phyloP scores from a whole-genome alignment of 2,329 filamentous ascomycete genomes.

The Plectosphaerella cucumerina region DNA sequence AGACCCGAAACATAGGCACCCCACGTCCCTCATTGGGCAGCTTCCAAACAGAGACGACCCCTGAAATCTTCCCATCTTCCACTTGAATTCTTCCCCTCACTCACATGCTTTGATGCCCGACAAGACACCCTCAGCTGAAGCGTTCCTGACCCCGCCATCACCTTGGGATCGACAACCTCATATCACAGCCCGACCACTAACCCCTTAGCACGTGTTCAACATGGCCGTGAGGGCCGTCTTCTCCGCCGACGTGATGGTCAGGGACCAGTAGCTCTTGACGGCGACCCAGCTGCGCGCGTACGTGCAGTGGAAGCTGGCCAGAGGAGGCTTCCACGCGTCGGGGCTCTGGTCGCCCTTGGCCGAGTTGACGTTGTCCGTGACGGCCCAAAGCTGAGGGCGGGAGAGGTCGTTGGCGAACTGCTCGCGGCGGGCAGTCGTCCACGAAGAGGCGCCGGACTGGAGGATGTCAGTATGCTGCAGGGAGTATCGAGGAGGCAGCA shows the following conservation, averaged over 20 bases:
- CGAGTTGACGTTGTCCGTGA: slow-evolving; percentile 67
- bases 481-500: neutral
- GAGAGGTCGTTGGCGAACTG: slow-evolving; percentile 65
- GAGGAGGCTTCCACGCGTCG: slow-evolving; percentile 63
- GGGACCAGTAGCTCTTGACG: slow-evolving; percentile 61
- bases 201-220: slow-evolving; percentile 30
- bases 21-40: too few species aligned
- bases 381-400: slow-evolving; percentile 64
- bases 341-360: slow-evolving; percentile 61
- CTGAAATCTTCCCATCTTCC: too few species aligned
- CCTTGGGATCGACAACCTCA: too few species aligned
- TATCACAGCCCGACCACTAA: too few species aligned
- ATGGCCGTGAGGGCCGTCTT: slow-evolving; percentile 59
- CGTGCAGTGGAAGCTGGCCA: slow-evolving; percentile 60
- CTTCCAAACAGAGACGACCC: too few species aligned
- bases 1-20: too few species aligned
- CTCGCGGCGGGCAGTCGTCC: slow-evolving; percentile 58
- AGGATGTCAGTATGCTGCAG: slow-evolving; percentile 10
- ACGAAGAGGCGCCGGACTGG: slow-evolving; percentile 57
- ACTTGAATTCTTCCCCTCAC: too few species aligned
- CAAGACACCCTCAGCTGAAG: neutral
- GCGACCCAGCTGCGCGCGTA: slow-evolving; percentile 66
- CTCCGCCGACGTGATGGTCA: slow-evolving; percentile 62
- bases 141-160: neutral
- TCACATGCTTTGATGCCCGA: neutral